A percentile compares a stretch with the other conserved stretches of the same genome.
Evolutionary conservation across 495 filamentous ascomycete genomes (phyloP).

Genomic region (Daldinia caldariorum): DNA sequence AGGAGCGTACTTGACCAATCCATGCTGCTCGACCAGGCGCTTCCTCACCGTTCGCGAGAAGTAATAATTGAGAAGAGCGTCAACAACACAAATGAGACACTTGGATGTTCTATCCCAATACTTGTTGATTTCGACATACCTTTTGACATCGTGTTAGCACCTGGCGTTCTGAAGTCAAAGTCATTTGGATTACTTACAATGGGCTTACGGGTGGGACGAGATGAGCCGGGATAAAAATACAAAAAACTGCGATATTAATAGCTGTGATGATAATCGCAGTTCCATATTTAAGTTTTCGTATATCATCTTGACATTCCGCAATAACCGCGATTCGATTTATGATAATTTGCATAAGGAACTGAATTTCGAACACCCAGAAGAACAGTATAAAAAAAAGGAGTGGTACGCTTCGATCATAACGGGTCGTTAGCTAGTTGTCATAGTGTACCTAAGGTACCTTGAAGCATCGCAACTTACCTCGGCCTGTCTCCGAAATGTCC

Average conservation of each 20-base stretch:
- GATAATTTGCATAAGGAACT: conserved; percentile 59
- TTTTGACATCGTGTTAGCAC: conserved; percentile 24
- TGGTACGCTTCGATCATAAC: conserved; percentile 30
- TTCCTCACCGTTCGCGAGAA: conserved; percentile 54
- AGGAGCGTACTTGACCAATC: conserved; percentile 56
- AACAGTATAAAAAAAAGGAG: conserved; percentile 47
- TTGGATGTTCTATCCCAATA: conserved; percentile 59
- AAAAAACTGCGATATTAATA: conserved; percentile 59
- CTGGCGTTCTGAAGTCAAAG: not conserved
- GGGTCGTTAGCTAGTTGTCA: not conserved
- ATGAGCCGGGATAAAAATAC: conserved; percentile 61
- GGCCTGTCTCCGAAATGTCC: conserved; percentile 43
- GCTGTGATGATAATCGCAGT: conserved; percentile 53
- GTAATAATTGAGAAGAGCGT: conserved; percentile 57
- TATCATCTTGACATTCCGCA: conserved; percentile 41
- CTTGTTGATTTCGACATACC: conserved; percentile 55
- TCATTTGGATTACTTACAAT: not conserved
- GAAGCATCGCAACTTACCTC: conserved; percentile 36
- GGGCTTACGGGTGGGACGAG: conserved; percentile 45
- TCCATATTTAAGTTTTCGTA: conserved; percentile 53
- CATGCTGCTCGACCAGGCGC: conserved; percentile 55
- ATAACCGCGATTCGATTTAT: conserved; percentile 60
- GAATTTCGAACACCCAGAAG: conserved; percentile 54
- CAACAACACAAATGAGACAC: conserved; percentile 55
- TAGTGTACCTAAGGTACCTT: no score